These are phyloP conservation scores for Umbelopsis vinacea DNA, from an alignment of 192 early-diverging fungal genomes.

Conservation along the genomic window DNA sequence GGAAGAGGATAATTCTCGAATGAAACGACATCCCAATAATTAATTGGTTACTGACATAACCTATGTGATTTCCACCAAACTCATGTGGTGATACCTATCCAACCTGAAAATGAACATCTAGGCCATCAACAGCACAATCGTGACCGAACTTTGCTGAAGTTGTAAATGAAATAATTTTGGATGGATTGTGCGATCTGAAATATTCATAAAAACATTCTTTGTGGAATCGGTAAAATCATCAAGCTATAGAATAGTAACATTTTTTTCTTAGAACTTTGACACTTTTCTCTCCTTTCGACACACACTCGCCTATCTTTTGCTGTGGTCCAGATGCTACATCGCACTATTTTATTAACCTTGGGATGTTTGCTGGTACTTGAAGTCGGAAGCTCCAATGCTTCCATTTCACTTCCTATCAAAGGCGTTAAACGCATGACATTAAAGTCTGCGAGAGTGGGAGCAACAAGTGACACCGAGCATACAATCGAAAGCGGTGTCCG, in stretches of 20 bases:
- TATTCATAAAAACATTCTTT: not conserved
- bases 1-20: too few relatives aligned
- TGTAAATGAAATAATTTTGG: not conserved
- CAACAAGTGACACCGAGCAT: not conserved
- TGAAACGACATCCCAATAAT: too few relatives aligned
- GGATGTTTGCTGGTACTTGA: not conserved
- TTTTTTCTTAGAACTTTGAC: not conserved
- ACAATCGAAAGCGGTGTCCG: not conserved
- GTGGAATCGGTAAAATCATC: not conserved
- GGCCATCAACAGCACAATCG: not conserved
- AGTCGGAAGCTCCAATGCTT: not conserved
- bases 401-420: conserved; percentile 2
- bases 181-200: not conserved
- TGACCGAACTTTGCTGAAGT: not conserved
- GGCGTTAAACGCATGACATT: not conserved
- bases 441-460: not conserved
- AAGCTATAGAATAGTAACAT: not conserved
- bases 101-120: too few relatives aligned
- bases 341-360: not conserved
- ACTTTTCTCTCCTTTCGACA: not conserved
- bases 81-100: too few relatives aligned
- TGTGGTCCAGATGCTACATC: not conserved
- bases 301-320: not conserved
- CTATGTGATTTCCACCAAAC: too few relatives aligned
- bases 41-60: too few relatives aligned